Conservation (phyloP, 2,329 filamentous ascomycete species). For the Cytospora schulzeri region DNA sequence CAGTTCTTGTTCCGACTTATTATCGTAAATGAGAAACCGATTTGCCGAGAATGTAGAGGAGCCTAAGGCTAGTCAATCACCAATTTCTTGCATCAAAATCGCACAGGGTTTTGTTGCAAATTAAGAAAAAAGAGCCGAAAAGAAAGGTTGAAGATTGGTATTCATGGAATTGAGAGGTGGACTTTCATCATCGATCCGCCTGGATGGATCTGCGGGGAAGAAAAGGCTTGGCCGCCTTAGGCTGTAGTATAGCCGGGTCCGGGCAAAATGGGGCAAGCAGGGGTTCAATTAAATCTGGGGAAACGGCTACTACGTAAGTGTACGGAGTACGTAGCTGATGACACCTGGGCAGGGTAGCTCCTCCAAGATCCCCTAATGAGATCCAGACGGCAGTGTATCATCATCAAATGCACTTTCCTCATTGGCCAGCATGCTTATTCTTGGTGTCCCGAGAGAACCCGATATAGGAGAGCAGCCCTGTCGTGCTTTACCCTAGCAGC, state of each 20-base stretch:
- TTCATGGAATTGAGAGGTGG: background rate
- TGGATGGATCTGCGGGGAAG: slow-evolving; percentile 11
- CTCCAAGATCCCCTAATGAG: background rate
- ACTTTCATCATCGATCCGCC: background rate
- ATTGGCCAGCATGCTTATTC: slow-evolving; percentile 7
- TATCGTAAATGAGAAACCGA: slow-evolving; percentile 15
- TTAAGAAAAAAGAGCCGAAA: slow-evolving; percentile 10
- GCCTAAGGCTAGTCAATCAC: background rate
- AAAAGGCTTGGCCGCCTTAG: background rate
- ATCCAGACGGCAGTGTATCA: slow-evolving; percentile 1
- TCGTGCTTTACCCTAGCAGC: background rate
- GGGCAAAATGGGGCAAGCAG: background rate
- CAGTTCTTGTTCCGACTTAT: slow-evolving; percentile 20
- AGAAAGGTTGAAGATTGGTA: background rate
- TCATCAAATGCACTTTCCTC: background rate
- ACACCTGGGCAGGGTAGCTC: slow-evolving; percentile 10
- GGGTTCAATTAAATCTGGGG: slow-evolving; percentile 1
- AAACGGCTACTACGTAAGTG: slow-evolving; percentile 1
- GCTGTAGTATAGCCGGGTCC: background rate
- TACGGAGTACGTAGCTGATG: background rate
- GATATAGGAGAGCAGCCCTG: slow-evolving; percentile 14
- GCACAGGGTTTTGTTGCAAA: background rate
- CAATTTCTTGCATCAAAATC: slow-evolving; percentile 7
- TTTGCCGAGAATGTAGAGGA: background rate
- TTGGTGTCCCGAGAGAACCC: slow-evolving; percentile 25